These are phyloP conservation scores for Parathielavia appendiculata DNA, from an alignment of 495 filamentous ascomycete species.

Conservation along the genomic window DNA sequence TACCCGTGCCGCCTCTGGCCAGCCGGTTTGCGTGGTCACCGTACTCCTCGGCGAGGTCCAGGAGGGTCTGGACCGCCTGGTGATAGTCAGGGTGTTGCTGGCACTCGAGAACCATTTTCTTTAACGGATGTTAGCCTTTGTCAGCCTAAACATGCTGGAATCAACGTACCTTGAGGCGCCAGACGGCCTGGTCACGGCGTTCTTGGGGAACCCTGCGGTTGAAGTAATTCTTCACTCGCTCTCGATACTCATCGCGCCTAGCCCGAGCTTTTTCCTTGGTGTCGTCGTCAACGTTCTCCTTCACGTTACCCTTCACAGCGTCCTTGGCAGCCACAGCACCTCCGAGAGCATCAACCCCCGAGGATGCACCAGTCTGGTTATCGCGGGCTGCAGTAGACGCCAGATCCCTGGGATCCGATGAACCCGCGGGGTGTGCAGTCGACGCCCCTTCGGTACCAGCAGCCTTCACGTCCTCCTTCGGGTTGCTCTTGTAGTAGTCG, in stretches of 20 bases:
- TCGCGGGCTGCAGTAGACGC: conserved; percentile 26
- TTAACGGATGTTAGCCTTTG: conserved; percentile 14
- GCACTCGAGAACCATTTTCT: conserved; percentile 94
- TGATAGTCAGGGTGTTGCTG: conserved; percentile 92
- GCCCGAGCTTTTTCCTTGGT: conserved; percentile 50
- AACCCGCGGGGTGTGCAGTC: conserved; percentile 27
- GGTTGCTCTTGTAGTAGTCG: conserved; percentile 47
- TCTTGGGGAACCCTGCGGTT: conserved; percentile 83
- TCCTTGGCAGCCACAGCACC: conserved; percentile 48
- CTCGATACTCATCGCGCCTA: conserved; percentile 44
- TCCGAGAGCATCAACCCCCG: conserved; percentile 51
- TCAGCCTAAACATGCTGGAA: not conserved
- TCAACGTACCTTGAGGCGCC: conserved; percentile 63
- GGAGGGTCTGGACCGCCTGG: conserved; percentile 77
- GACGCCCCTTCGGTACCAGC: conserved; percentile 29
- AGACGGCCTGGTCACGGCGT: conserved; percentile 88
- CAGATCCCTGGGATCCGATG: conserved; percentile 23
- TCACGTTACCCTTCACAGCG: conserved; percentile 46
- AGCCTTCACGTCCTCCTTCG: conserved; percentile 51
- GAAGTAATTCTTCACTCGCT: conserved; percentile 66
- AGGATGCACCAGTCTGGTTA: conserved; percentile 29
- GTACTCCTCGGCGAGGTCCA: conserved; percentile 82
- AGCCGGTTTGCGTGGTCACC: conserved; percentile 64
- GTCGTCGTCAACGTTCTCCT: conserved; percentile 56
- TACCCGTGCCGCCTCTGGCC: conserved; percentile 55